Percentiles rank a stretch among this genome's conserved stretches.
phyloP scores from a whole-genome alignment of 768 basidiomycete species.

The Tricholoma bakamatsutake region DNA sequence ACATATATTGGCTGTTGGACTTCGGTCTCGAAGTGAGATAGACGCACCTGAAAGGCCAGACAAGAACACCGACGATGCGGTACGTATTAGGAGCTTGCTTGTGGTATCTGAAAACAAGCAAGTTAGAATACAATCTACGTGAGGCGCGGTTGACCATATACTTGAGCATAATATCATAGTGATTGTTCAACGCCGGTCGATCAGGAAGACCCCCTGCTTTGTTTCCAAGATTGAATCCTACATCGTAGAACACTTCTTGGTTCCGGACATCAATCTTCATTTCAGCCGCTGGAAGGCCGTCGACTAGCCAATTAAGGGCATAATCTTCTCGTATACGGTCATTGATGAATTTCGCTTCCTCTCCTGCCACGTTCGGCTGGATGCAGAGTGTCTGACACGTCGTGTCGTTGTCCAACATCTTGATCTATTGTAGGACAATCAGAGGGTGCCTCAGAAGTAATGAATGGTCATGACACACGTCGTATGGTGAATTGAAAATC shows the following conservation, averaged over 20 bases:
- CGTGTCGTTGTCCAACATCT: slow-evolving; percentile 71
- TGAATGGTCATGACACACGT: slow-evolving; percentile 41
- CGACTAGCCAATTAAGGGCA: slow-evolving; percentile 90
- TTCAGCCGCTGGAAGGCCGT: slow-evolving; percentile 91
- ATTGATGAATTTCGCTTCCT: slow-evolving; percentile 87
- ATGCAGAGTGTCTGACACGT: slow-evolving; percentile 77
- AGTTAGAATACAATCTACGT: not conserved
- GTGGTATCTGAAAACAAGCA: slow-evolving; percentile 61
- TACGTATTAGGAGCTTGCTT: slow-evolving; percentile 58
- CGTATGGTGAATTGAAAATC: slow-evolving; percentile 86
- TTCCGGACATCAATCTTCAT: slow-evolving; percentile 80
- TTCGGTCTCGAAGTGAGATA: not conserved
- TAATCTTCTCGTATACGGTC: slow-evolving; percentile 90
- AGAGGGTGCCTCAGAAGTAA: not conserved
- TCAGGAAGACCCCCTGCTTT: slow-evolving; percentile 52
- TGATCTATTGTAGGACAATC: slow-evolving; percentile 43
- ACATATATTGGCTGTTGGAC: not conserved
- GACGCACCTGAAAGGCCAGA: slow-evolving; percentile 54
- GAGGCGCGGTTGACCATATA: slow-evolving; percentile 21
- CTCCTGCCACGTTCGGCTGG: slow-evolving; percentile 44
- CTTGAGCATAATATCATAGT: slow-evolving; percentile 84
- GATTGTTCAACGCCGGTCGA: slow-evolving; percentile 78
- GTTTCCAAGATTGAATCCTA: slow-evolving; percentile 91
- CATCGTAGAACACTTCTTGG: slow-evolving; percentile 86
- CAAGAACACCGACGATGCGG: slow-evolving; percentile 88